These are phyloP conservation scores for Fusarium robinianum DNA, from an alignment of 2,329 filamentous ascomycete genomes.

Conservation along the genomic window DNA sequence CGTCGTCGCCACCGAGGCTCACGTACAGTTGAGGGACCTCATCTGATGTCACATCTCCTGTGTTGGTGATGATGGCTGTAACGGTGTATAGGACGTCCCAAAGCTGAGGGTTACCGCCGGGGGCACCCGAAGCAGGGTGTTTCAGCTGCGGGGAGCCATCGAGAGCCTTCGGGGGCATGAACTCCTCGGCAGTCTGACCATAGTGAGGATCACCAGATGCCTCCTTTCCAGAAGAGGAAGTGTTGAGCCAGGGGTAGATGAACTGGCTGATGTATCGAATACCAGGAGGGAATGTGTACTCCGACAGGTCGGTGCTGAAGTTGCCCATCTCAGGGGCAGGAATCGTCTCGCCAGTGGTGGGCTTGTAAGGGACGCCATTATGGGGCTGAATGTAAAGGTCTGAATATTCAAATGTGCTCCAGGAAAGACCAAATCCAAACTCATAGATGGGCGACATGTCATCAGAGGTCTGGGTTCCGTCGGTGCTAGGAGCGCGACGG, in stretches of 20 bases:
- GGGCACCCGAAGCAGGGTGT: conserved; percentile 54
- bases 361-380: conserved; percentile 56
- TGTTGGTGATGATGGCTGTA: conserved; percentile 72
- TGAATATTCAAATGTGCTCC: conserved; percentile 79
- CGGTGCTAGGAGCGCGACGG: conserved; percentile 47
- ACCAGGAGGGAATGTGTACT: conserved; percentile 69
- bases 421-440: conserved; percentile 80
- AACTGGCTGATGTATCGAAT: conserved; percentile 58
- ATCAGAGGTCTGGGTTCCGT: conserved; percentile 20
- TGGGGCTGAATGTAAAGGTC: conserved; percentile 62
- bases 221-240: conserved; percentile 57
- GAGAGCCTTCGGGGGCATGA: conserved; percentile 62
- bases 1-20: conserved; percentile 75
- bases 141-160: conserved; percentile 62
- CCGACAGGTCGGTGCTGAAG: conserved; percentile 62
- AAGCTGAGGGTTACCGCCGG: conserved; percentile 67
- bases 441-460: conserved; percentile 67
- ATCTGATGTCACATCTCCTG: conserved; percentile 65
- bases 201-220: conserved; percentile 64
- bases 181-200: conserved; percentile 60
- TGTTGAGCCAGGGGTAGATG: conserved; percentile 76
- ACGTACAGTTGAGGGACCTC: conserved; percentile 81
- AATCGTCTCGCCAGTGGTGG: conserved; percentile 64
- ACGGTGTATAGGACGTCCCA: conserved; percentile 73
- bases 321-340: conserved; percentile 68